Evolutionary conservation across 768 basidiomycete species (phyloP), one percentile per base, ranked within the genome.

Genomic region (Boletus sensibilis): DNA sequence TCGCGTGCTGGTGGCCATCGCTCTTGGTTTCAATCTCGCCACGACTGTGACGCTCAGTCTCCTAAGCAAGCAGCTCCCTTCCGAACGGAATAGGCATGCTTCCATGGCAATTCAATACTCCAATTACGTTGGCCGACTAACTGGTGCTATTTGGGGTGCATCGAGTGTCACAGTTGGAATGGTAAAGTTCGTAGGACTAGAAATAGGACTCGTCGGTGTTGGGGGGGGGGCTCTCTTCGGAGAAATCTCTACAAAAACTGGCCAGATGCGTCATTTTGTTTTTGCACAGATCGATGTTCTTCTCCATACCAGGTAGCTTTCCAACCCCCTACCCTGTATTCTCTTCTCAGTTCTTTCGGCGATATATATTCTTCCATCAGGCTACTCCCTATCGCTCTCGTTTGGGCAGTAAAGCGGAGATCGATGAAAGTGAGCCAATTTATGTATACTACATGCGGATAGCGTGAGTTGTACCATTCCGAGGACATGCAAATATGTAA

Each of bases 21-120:
- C 88, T 25, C 75, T 88, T 5, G 87, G 88, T 1, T 89, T 88
- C 75, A 88, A 88, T 68, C 73, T 88, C 12, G 80, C 84, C n/a
- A 85, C 80, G 59, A 88, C 85, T 2, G 82, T 84, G 53, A 88
- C 87, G 33, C 72, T 88, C 57, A 84, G 83, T 55, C 66, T 87
- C 53, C 70, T 89, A 27, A 84, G 82, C 58, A 89, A 90, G 69
- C 86, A 86, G 67, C 75, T 88, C 31, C 86, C 87, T 2, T 75
- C 77, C 7, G 69, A 72, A 55, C 88, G 83, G 83, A 88, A 86
- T 62, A 75, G 76, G 27, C 74, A 76, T 27, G 76, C 76, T n/a
- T 77, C 78, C 34, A 68, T 86, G 67, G 78, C 74, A 8, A 84
- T 89, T 41, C 87, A 87, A 65, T 88, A 85, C 60, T 84, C 84